These are phyloP conservation scores for Fragaria iinumae DNA, from an alignment of 306 rosid genomes.

Conservation along the genomic window DNA sequence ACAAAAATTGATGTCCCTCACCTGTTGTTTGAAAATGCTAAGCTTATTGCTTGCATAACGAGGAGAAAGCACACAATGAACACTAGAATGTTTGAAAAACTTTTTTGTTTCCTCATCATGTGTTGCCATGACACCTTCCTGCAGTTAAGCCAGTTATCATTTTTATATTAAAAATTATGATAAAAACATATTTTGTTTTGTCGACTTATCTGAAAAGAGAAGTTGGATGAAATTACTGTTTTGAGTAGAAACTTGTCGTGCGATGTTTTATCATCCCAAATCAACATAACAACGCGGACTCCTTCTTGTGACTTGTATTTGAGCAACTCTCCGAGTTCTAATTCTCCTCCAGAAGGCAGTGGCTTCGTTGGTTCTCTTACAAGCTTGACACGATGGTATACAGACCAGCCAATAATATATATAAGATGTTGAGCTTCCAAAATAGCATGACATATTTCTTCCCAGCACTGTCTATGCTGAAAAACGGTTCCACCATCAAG, in stretches of 20 bases:
- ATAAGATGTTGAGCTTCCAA: slow-evolving; percentile 67
- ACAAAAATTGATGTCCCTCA: slow-evolving; percentile 17
- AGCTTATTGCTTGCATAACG: slow-evolving; percentile 86
- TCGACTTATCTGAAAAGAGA: too few relatives aligned
- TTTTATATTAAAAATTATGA: not conserved
- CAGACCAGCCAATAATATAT: slow-evolving; percentile 67
- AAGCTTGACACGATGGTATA: slow-evolving; percentile 52
- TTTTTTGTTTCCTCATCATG: slow-evolving; percentile 74
- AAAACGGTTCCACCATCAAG: slow-evolving; percentile 48
- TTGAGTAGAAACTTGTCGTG: slow-evolving; percentile 67
- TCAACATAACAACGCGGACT: slow-evolving; percentile 51
- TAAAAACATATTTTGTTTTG: not conserved
- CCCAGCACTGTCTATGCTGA: slow-evolving; percentile 58
- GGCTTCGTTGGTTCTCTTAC: slow-evolving; percentile 66
- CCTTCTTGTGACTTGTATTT: slow-evolving; percentile 80
- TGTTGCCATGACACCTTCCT: slow-evolving; percentile 84
- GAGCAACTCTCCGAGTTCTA: slow-evolving; percentile 63
- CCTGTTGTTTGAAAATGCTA: slow-evolving; percentile 85
- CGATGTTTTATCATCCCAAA: slow-evolving; percentile 81
- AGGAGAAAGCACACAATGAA: slow-evolving; percentile 70
- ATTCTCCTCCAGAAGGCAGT: slow-evolving; percentile 63
- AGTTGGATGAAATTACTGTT: slow-evolving; percentile 35
- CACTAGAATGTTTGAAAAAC: slow-evolving; percentile 65
- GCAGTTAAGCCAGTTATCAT: slow-evolving; percentile 22
- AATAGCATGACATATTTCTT: slow-evolving; percentile 70